Evolutionary conservation across 2,329 filamentous ascomycete species (phyloP), one percentile per base, ranked within the genome.

Genomic region (Endoconidiophora polonica): DNA sequence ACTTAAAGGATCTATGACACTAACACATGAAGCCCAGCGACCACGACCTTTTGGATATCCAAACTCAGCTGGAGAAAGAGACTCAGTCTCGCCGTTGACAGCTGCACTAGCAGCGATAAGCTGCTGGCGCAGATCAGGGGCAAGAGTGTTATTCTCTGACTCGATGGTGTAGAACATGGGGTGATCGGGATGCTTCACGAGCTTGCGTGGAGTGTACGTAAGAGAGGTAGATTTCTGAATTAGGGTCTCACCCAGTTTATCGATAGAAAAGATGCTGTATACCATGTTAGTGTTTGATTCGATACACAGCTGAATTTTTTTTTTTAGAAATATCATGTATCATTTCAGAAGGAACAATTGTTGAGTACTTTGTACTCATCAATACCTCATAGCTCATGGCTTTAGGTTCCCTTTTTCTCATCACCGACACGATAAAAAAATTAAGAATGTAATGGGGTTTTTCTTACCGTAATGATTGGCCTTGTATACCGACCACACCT

Each of bases 291-390:
- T 54, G 59, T 41, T 52, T 45, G 40, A 50, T 56, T 40, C 56
- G 37, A 16, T 3, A 51, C 26, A 47, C 44, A 45, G 43, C 33
- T 50, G 60, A 58, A 57, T 18, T 18, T 18, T 18, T 18, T 18
- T 18, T 18, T 18, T 18, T 54, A 50, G 41, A 39, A 47, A 58
- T 60, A 33, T n/a, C 48, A 51, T 37, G 48, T 57, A 50, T 57
- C 60, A 65, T 64, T 63, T 94, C 87, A 94, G 87, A 79, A 94
- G 86, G 86, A 94, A 94, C 87, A 94, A 94, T 93, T 94, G 86
- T 71, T 69, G 70, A 70, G 66, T 72, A 68, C 66, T 65, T 63
- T 55, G 49, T 50, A 48, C 66, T 71, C 66, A 66, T 65, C 52
- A 63, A 65, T 58, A 59, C 73, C 73, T 79, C 74, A 77, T 70